Base-by-base conservation (phyloP, 352 stramenopile species). In the Pythium phragmiticola region DNA sequence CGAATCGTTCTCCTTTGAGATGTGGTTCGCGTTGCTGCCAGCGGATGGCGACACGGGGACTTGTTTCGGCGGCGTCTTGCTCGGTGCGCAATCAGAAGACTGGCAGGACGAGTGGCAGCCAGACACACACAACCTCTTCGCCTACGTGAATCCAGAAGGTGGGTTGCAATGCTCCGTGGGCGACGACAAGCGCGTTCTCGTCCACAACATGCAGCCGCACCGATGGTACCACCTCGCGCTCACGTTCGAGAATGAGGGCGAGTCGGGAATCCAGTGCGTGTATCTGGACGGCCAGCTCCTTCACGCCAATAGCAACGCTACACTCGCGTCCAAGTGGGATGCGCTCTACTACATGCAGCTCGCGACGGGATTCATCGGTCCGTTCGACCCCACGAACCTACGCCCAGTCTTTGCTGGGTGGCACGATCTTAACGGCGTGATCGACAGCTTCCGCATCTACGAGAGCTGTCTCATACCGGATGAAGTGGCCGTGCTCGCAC, bases 341-440 rank as follows among this genome's bases (percentile, higher is more conserved):
- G 36, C 39, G 2, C 57, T 64, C 13, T 51, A 57, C 57, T 64
- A 64, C 37, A 37, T 51, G 47, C 57, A 64, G 37, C 48, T 64
- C 12, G 57, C 46, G 14, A 64, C 57, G 12, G 57, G 57, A 13
- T 64, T 37, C n/a, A 6, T 60, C 26, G 48, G 30, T 23, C 11
- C 6, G 17, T 16, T 4, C 19, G 16, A 9, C 21, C 5, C 28
- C 0, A 21, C 33, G 13, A 50, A 57, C 7, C 21, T 21, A 7
- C 23, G 17, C 4, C 7, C 17, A 3, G 33, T 11, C 4, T 53
- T 49, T 26, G 13, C 23, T 19, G 57, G 47, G 9, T 64, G 57
- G 57, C 51, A 57, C 37, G 57, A 56, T 7, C 57, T 64, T 21
- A 64, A 64, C 57, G 57, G 57, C 17, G 37, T 52, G 1, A 49